phyloP scores from a whole-genome alignment of 106 monocot species.

The Chionographis japonica region DNA sequence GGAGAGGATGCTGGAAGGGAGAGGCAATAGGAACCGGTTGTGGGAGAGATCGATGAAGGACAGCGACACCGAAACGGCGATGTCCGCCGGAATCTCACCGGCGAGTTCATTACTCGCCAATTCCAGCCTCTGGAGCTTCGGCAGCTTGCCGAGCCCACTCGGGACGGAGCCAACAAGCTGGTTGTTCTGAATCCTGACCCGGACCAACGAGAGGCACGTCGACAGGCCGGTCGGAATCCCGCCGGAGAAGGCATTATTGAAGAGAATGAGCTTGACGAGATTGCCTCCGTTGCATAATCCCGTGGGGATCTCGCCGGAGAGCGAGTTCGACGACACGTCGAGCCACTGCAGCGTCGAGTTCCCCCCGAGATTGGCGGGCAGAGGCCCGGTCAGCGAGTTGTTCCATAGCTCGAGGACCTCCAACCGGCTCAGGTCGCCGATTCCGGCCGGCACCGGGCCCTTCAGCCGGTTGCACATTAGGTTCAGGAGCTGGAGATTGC shows the following conservation, averaged over 20 bases:
- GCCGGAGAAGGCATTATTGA: slow-evolving; percentile 85
- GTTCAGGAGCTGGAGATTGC: slow-evolving; percentile 68
- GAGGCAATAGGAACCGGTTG: slow-evolving; percentile 48
- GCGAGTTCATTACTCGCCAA: slow-evolving; percentile 54
- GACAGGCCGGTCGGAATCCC: slow-evolving; percentile 49
- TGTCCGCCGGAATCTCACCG: slow-evolving; percentile 68
- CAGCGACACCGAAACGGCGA: slow-evolving; percentile 57
- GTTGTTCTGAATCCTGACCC: slow-evolving; percentile 81
- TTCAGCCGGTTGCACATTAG: slow-evolving; percentile 82
- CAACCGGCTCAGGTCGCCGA: slow-evolving; percentile 46
- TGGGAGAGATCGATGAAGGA: slow-evolving; percentile 83
- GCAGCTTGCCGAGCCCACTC: slow-evolving; percentile 47
- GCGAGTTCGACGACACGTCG: slow-evolving; percentile 80
- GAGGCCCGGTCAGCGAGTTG: slow-evolving; percentile 66
- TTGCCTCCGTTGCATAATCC: slow-evolving; percentile 54
- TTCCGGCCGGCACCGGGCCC: slow-evolving; percentile 45
- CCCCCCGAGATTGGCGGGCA: slow-evolving; percentile 55
- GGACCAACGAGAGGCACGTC: slow-evolving; percentile 50
- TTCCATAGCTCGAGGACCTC: slow-evolving; percentile 84
- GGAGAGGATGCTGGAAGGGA: slow-evolving; percentile 60
- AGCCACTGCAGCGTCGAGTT: slow-evolving; percentile 71
- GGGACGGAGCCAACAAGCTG: slow-evolving; percentile 65
- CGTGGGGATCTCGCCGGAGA: slow-evolving; percentile 55
- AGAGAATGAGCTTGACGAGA: slow-evolving; percentile 89
- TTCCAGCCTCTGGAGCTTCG: slow-evolving; percentile 70